Percentiles rank a stretch among this genome's conserved stretches.
Evolutionary conservation across 2,329 filamentous ascomycete genomes (phyloP).

Genomic region (Drechslerella stenobrocha): DNA sequence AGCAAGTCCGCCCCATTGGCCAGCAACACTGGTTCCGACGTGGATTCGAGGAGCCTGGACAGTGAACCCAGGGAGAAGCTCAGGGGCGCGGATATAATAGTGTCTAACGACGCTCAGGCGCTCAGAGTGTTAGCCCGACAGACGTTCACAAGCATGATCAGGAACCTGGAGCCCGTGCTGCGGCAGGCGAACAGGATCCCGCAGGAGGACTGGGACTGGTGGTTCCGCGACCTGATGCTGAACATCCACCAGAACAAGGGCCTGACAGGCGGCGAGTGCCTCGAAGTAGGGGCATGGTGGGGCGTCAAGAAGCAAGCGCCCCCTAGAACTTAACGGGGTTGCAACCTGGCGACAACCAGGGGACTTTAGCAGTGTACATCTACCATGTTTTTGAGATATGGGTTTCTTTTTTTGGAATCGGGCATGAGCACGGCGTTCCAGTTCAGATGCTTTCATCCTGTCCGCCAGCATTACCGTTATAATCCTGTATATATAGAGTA

Average conservation of each 20-base stretch:
- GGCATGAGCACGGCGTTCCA: constrained; percentile 22
- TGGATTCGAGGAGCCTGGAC: constrained; percentile 36
- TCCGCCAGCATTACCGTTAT: not conserved
- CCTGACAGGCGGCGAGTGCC: constrained; percentile 79
- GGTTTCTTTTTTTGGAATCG: not conserved
- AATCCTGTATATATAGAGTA: not conserved
- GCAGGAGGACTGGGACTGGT: constrained; percentile 87
- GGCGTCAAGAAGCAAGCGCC: constrained; percentile 60
- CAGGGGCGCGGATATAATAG: constrained; percentile 23
- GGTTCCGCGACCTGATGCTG: constrained; percentile 83
- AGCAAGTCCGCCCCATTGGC: constrained; percentile 39
- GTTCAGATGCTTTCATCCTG: not conserved
- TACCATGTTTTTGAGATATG: not conserved
- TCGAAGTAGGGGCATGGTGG: constrained; percentile 71
- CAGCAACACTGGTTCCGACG: constrained; percentile 7
- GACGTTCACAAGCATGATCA: constrained; percentile 56
- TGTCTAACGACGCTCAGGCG: constrained; percentile 51
- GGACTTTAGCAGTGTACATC: not conserved
- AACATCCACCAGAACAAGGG: constrained; percentile 79
- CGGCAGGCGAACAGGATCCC: constrained; percentile 82
- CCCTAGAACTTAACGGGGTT: not conserved
- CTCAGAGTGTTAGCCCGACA: constrained; percentile 52
- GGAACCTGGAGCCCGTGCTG: constrained; percentile 77
- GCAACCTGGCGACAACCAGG: no score
- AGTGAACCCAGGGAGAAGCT: constrained; percentile 43